phyloP scores from a whole-genome alignment of 768 basidiomycete species.

The Auricularia auricula-judae region DNA sequence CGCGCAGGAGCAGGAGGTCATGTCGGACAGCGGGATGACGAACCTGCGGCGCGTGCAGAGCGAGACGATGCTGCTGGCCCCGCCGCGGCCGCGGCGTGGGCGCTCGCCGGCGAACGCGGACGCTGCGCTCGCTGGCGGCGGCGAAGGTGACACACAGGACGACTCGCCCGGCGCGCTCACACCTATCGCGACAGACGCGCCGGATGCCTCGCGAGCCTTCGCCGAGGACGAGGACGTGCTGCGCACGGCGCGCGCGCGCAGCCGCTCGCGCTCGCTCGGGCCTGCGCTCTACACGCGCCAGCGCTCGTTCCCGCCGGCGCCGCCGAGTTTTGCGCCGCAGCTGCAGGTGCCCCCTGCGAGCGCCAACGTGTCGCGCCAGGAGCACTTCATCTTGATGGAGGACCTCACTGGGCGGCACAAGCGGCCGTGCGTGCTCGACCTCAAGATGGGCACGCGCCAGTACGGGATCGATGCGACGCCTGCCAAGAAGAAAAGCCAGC shows the following conservation, averaged over 20 bases:
- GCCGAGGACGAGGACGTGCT: neutral
- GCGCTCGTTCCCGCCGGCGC: conserved; percentile 18
- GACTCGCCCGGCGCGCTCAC: neutral
- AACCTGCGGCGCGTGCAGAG: conserved; percentile 54
- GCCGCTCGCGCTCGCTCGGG: conserved; percentile 28
- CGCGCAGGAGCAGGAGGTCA: conserved; percentile 12
- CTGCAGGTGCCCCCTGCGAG: conserved; percentile 1
- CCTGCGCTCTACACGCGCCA: conserved; percentile 11
- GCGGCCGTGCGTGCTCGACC: conserved; percentile 88
- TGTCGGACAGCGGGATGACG: conserved; percentile 12
- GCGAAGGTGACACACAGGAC: neutral
- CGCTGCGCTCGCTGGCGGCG: neutral
- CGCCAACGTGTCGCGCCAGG: conserved; percentile 60
- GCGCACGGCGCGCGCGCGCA: conserved; percentile 23
- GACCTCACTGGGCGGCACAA: conserved; percentile 89
- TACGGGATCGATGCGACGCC: conserved; percentile 92
- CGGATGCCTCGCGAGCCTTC: neutral
- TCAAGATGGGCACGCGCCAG: conserved; percentile 99
- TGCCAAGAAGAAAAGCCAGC: conserved; percentile 93
- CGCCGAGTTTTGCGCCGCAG: neutral
- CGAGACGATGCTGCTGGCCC: conserved; percentile 32
- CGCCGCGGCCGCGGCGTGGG: neutral
- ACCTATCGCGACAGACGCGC: neutral
- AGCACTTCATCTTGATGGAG: conserved; percentile 98
- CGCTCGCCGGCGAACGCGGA: neutral